These are phyloP conservation scores for Hymenoscyphus scutula DNA, from an alignment of 2,329 filamentous ascomycete genomes.

Conservation along the genomic window DNA sequence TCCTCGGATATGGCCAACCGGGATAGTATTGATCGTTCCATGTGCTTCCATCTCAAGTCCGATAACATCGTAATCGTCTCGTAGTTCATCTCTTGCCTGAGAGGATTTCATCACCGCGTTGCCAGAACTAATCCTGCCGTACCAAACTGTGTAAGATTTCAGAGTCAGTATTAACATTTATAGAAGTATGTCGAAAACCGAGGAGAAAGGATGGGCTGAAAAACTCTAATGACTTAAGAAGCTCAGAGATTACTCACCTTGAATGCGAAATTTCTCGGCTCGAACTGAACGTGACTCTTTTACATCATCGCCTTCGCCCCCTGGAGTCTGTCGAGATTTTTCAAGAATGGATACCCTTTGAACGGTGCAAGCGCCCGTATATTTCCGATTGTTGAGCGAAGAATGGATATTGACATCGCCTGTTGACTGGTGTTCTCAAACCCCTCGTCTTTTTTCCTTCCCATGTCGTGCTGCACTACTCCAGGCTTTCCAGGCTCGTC, in stretches of 20 bases:
- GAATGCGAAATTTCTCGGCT: no score
- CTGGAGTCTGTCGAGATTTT: not conserved
- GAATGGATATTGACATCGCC: not conserved
- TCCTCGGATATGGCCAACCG: constrained; percentile 18
- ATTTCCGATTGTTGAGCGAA: not conserved
- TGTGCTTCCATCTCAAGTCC: constrained; percentile 21
- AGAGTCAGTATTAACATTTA: no score
- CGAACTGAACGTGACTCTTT: no score
- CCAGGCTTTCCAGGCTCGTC: not conserved
- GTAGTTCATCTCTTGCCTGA: not conserved
- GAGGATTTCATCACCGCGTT: constrained; percentile 17
- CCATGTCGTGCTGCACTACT: constrained; percentile 1
- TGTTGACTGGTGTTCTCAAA: not conserved
- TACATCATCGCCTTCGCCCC: no score
- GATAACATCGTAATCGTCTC: constrained; percentile 2
- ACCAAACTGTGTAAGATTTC: no score
- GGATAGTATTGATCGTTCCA: constrained; percentile 14
- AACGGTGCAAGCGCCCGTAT: not conserved
- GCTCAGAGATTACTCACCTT: no score
- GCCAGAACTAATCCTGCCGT: constrained; percentile 19
- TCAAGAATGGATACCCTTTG: not conserved
- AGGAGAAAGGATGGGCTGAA: no score
- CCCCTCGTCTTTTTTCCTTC: not conserved
- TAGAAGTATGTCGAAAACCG: no score
- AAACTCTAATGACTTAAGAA: no score